Base-by-base conservation (phyloP, 1,284 basidiomycete genomes). In the Marasmius oreades region DNA sequence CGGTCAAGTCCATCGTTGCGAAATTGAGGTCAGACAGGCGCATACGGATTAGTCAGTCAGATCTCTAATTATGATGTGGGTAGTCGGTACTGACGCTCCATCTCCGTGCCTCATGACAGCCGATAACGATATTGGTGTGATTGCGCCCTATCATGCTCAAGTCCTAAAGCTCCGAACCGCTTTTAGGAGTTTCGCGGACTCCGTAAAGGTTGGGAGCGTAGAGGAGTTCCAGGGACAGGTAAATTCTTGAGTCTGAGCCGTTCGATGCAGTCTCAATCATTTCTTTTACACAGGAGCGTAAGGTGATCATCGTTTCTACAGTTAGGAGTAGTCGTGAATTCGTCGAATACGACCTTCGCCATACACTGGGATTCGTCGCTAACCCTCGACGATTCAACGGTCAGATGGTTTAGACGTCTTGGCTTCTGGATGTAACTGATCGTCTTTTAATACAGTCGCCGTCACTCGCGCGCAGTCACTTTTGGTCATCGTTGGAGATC, bases 291-390 rank as follows among this genome's bases (percentile, higher is more conserved):
- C 53, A 86, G 83, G 85, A 88, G 70, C 80, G 84, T 16, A 73
- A 76, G 0, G 76, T 85, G 5, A 86, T 88, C 48, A 84, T 88
- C 59, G 77, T 88, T 12, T 86, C 84, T 1, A 85, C 84, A 8
- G 85, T 87, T 1, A 71, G 85, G 59, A 85, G 83, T 62, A 85
- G 77, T 63, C 70, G 67, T 2, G 75, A 85, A 28, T 80, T 76
- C 60, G 69, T 87, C n/a, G 69, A 77, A 16, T 79, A 78, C 39
- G 84, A 87, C 64, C 70, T 86, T 48, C 74, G 69, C 51, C 77
- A 81, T 52, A 80, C 81, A 0, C 74, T 86, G 2, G 85, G 85
- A 3, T 87, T 88, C 59, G 82, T 87, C 3, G 82, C 84, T 5
- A 82, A 79, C 62, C 77, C 78, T 44, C 75, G 78, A 10, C 79